Base-by-base conservation (phyloP, 2,329 filamentous ascomycete species). In the Ophiostoma ulmi region DNA sequence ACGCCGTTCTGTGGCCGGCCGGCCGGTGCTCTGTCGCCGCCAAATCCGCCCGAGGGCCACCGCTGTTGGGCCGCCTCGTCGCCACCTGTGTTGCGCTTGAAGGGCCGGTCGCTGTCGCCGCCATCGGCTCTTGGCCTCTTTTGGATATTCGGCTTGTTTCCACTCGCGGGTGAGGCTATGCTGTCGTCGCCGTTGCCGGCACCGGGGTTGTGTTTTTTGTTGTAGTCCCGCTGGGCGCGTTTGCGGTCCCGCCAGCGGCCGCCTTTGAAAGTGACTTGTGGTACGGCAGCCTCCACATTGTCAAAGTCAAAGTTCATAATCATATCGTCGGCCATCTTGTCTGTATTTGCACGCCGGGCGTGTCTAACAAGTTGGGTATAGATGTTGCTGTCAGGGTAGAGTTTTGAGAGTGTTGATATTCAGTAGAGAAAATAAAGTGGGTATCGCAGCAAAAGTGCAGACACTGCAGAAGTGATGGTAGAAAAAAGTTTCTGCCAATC, bases 221-320 rank as follows among this genome's bases (percentile, higher is more conserved):
- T 83, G 55, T 78, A 81, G 73, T 75, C 84, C 79, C 91, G 91
- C 80, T 93, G 91, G 48, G 93, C 93, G 70, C 88, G 90, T 72
- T 94, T 85, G 73, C 95, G 87, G 78, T 97, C 94, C 77, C 91
- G 91, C 95, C 95, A 99, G 76, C 88, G 87, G n/a, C 95, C 95
- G 75, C 95, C 95, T 78, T 91, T 95, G 80, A 96, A 92, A 75
- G 85, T 88, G 72, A 86, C 82, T 70, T 86, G 82, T 6, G 86
- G 83, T 72, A 89, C 85, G 70, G 92, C 58, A n/a, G 71, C 78
- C 14, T 90, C 86, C 22, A 83, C 86, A 72, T 92, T 88, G 38
- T 87, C 86, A 71, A 97, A 83, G 76, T 93, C 89, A 78, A 98
- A 97, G 77, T 98, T 98, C 78, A 98, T 84, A 71, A 97, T 86